Base-by-base conservation (phyloP, 345 rosid genomes). In the Salix viminalis region DNA sequence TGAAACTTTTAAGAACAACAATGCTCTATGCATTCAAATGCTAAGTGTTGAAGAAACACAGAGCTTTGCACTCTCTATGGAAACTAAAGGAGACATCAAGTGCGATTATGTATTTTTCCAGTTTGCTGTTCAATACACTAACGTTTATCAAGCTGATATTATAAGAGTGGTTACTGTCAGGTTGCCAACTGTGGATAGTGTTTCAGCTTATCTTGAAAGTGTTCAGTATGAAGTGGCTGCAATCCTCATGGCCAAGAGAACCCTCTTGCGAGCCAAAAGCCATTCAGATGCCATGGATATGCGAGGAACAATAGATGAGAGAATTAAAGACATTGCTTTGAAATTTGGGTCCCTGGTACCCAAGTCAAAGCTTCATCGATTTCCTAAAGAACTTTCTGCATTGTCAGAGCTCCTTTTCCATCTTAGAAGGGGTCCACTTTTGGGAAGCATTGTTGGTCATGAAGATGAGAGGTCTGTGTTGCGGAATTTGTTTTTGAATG, bases 391-490 rank as follows among this genome's bases (percentile, higher is more conserved):
- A 78, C 87, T 96, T 44, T 82, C 93, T 19, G 80, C 78, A 42
- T 87, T 96, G 61, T 94, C 98, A 6, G 99, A 94, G 83, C 81
- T 88, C 67, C 88, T 96, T 74, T 96, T 96, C 82, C 98, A 94
- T 85, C 98, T 96, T 75, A 89, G 87, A 84, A 88, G 98, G 76
- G 95, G 99, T 32, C 97, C 97, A 50, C 84, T 96, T 70, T 83
- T 96, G 66, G 99, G 99, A 87, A 94, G 84, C 91, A 94, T 96
- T 83, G 83, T 96, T 74, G 98, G 99, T 70, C 97, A 92, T 80
- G 98, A 96, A 83, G 99, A 96, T 85, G 98, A 96, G 88, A 90
- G 98, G 77, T 92, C 97, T 9, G 92, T 91, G 37, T 83, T 96
- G 50, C 87, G 97, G 73, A 92, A 89, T 85, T 73, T 94, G 87